phyloP scores from a whole-genome alignment of 805 yeast genomes.

The Saccharomycopsis synnaedendra region DNA sequence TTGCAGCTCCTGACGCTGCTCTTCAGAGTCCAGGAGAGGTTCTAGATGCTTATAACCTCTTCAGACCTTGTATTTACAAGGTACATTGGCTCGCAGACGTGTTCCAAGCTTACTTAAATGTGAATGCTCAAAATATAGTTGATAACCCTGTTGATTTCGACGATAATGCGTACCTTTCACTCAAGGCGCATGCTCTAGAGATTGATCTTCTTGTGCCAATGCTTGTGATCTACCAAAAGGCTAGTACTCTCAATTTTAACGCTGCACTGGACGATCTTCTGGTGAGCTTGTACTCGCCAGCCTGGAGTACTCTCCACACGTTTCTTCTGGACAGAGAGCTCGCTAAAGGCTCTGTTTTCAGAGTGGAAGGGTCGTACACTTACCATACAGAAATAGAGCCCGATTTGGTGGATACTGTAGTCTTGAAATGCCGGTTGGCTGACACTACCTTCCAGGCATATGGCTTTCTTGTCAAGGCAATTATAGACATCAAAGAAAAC shows the following conservation, averaged over 20 bases:
- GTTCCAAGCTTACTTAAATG: slow-evolving; percentile 58
- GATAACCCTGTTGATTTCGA: slow-evolving; percentile 79
- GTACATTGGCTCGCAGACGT: slow-evolving; percentile 47
- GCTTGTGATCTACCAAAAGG: slow-evolving; percentile 38
- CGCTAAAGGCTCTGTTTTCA: slow-evolving; percentile 58
- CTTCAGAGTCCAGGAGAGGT: slow-evolving; percentile 13
- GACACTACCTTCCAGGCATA: slow-evolving; percentile 60
- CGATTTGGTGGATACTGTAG: slow-evolving; percentile 57
- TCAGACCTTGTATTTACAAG: slow-evolving; percentile 58
- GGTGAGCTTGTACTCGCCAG: slow-evolving; percentile 64
- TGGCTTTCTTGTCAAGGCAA: slow-evolving; percentile 68
- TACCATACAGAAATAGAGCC: slow-evolving; percentile 47
- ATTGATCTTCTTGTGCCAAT: slow-evolving; percentile 47
- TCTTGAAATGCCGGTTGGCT: slow-evolving; percentile 53
- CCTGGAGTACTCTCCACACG: slow-evolving; percentile 80
- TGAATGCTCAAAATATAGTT: slow-evolving; percentile 80
- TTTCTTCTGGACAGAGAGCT: slow-evolving; percentile 52
- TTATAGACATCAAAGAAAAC: slow-evolving; percentile 71
- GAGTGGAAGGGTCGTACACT: slow-evolving; percentile 53
- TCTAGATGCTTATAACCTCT: slow-evolving; percentile 54
- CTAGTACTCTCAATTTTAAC: slow-evolving; percentile 38
- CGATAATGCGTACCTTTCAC: slow-evolving; percentile 66
- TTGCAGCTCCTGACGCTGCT: slow-evolving; percentile 55
- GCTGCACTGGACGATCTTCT: slow-evolving; percentile 48
- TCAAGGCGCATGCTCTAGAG: slow-evolving; percentile 50